A percentile compares a stretch with the other conserved stretches of the same genome.
Conservation (phyloP, 345 rosid species). For the Camelina laxa region DNA sequence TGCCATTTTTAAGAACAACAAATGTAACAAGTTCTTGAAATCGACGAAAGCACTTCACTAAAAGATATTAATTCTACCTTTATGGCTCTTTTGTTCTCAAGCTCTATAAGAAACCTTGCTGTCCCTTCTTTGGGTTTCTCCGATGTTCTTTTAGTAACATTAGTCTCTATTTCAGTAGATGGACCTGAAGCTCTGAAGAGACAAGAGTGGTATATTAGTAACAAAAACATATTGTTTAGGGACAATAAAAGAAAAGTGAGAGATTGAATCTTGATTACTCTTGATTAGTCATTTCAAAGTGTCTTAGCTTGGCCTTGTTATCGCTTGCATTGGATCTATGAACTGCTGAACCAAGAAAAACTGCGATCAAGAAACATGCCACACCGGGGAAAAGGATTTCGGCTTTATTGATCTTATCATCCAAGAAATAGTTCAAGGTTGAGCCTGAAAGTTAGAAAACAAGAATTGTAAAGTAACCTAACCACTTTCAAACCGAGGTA, state of each 20-base stretch:
- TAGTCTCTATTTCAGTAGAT: constrained; percentile 17
- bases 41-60: neutral
- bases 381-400: constrained; percentile 81
- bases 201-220: neutral
- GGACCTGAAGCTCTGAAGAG: constrained; percentile 38
- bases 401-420: constrained; percentile 59
- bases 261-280: constrained; percentile 9
- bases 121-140: constrained; percentile 55
- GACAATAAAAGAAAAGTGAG: neutral
- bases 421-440: constrained; percentile 77
- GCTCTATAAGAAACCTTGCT: constrained; percentile 56
- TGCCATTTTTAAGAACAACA: constrained; percentile 6
- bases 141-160: constrained; percentile 6
- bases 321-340: constrained; percentile 73
- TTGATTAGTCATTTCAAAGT: constrained; percentile 12
- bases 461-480: neutral
- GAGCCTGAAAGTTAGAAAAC: constrained; percentile 50
- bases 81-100: constrained; percentile 67
- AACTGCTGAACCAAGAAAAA: constrained; percentile 72
- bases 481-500: neutral
- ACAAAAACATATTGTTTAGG: neutral
- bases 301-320: constrained; percentile 55
- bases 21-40: neutral
- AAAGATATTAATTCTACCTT: constrained; percentile 46
- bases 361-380: constrained; percentile 71